Evolutionary conservation across 1,284 basidiomycete genomes (phyloP), one percentile per base, ranked within the genome.

Genomic region (Ceratobasidium sp.): DNA sequence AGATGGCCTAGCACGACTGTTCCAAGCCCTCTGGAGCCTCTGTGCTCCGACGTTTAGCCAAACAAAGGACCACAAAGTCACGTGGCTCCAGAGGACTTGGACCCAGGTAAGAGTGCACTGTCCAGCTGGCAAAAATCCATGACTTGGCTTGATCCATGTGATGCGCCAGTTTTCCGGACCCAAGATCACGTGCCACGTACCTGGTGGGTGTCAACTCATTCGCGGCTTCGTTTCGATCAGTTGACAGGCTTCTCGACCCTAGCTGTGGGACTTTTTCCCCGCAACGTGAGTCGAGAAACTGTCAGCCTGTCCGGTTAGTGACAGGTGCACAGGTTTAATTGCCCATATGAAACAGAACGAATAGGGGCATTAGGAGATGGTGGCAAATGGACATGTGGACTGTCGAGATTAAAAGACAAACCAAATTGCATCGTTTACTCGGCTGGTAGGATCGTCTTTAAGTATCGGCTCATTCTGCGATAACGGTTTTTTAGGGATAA

Each of bases 301-400:
- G 20, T 20, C 7, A 23, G 2, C 4, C 16, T 1, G 52, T 7
- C 10, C 8, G 16, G 30, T 27, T 48, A 6, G 27, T 57, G 38
- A 18, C 35, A 27, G 33, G 20, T 38, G 10, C 33, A 14, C 33
- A 75, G 71, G 18, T 81, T 81, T 73, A 81, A 81, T 57, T 82
- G 81, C 50, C 81, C 81, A 8, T 79, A 79, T 62, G 80, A 81
- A 23, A 64, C 78, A 16, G 79, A 81, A 57, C 78, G 81, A 27
- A 60, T 82, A 16, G 81, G 78, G 1, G 59, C 69, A 52, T 18
- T 78, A 30, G 77, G 70, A 59, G 80, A 80, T 75, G 80, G 80
- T 16, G 81, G 81, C 16, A 82, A 82, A 55, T 82, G 81, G 81
- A 68, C 80, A 33, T 82, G 81, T 62, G 81, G 81, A 20, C 44